These are phyloP conservation scores for Corchorus olitorius DNA, from an alignment of 345 rosid species.

Conservation along the genomic window DNA sequence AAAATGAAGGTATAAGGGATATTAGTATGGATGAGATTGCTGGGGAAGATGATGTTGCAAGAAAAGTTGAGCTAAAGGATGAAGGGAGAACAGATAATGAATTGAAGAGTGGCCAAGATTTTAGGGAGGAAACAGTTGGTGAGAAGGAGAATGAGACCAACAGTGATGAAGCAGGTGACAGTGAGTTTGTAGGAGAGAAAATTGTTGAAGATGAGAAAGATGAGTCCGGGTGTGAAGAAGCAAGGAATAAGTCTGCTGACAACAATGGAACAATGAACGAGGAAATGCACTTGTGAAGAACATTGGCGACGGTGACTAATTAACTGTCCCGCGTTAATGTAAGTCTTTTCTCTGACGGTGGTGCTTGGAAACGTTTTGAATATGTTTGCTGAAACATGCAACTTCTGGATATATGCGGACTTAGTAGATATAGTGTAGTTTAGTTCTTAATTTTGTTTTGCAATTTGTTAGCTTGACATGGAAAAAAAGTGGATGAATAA, in stretches of 20 bases:
- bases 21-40: constrained; percentile 40
- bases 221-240: neutral
- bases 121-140: neutral
- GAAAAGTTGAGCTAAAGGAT: neutral
- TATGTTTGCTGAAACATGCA: neutral
- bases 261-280: neutral
- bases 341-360: neutral
- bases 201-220: constrained; percentile 3
- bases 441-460: constrained; percentile 1
- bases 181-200: constrained; percentile 7
- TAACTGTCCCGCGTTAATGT: neutral
- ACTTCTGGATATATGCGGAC: constrained; percentile 11
- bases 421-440: constrained; percentile 3
- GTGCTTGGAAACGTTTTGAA: neutral
- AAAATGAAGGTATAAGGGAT: constrained; percentile 25
- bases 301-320: neutral
- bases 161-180: neutral
- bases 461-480: neutral
- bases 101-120: neutral
- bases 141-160: neutral
- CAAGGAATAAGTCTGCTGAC: neutral
- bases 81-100: constrained; percentile 4
- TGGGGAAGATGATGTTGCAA: constrained; percentile 8
- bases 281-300: constrained; percentile 14
- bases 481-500: neutral